These are phyloP conservation scores for Volvariella surrecta DNA, from an alignment of 1,284 basidiomycete species.

Conservation along the genomic window DNA sequence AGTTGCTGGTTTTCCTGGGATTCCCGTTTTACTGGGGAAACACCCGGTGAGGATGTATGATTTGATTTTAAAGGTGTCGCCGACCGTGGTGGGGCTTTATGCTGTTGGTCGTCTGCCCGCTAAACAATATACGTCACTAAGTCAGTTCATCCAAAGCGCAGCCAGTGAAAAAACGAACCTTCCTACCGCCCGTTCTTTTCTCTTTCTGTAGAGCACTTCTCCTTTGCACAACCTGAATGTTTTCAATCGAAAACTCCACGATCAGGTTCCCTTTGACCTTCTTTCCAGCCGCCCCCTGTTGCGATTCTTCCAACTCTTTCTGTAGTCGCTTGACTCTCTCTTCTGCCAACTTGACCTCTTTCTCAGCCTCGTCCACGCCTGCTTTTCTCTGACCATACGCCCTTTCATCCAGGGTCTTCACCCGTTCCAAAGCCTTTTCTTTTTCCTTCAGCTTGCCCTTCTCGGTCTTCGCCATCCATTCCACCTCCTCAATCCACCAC, in stretches of 20 bases:
- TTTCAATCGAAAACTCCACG: slow-evolving; percentile 92
- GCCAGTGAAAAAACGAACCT: slow-evolving; percentile 13
- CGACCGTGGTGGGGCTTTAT: background rate
- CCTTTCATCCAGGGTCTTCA: slow-evolving; percentile 44
- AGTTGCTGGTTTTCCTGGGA: too few species aligned
- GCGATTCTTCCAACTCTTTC: slow-evolving; percentile 39
- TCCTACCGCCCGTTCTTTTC: slow-evolving; percentile 17
- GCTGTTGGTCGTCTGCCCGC: background rate
- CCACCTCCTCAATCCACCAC: slow-evolving; percentile 78
- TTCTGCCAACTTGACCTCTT: slow-evolving; percentile 33
- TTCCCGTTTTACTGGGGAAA: too few species aligned
- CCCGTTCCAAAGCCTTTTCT: slow-evolving; percentile 38
- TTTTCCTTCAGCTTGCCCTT: slow-evolving; percentile 36
- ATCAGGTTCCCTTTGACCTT: slow-evolving; percentile 60
- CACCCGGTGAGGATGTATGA: too few species aligned
- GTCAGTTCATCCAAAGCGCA: too few species aligned
- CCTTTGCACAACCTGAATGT: slow-evolving; percentile 78
- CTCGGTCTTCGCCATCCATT: slow-evolving; percentile 40
- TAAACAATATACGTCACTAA: background rate
- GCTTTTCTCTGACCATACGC: slow-evolving; percentile 26
- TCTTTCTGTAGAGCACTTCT: slow-evolving; percentile 38
- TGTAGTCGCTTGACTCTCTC: slow-evolving; percentile 43
- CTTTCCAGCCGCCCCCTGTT: slow-evolving; percentile 17
- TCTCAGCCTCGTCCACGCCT: slow-evolving; percentile 27
- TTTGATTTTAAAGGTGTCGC: too few species aligned